Evolutionary conservation across 1,284 basidiomycete species (phyloP).

Genomic region (Ganoderma resinaceum): DNA sequence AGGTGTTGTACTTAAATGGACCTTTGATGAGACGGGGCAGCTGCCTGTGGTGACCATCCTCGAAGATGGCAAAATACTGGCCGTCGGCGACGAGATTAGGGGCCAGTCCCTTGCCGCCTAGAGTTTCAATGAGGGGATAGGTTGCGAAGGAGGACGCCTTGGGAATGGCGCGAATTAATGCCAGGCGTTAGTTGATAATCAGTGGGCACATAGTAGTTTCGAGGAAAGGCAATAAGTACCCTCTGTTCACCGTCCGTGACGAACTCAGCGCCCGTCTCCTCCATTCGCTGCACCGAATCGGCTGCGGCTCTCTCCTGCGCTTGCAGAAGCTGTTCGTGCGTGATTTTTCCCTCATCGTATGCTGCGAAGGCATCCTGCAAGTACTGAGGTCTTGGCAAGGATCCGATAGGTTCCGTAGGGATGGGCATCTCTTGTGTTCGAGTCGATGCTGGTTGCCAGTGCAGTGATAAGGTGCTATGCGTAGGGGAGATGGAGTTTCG

Average conservation of each 20-base stretch:
- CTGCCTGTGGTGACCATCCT: conserved; percentile 1
- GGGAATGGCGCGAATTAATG: not conserved
- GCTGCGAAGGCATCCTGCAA: not conserved
- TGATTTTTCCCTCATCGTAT: not conserved
- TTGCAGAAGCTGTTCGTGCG: not conserved
- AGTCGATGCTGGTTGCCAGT: not conserved
- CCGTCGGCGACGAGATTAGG: not conserved
- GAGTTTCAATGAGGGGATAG: not conserved
- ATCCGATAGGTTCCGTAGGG: not conserved
- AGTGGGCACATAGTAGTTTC: not conserved
- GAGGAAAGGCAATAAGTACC: not conserved
- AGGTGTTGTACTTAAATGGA: not conserved
- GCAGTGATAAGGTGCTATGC: not conserved
- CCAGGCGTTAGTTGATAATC: not conserved
- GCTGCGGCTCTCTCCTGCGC: not conserved
- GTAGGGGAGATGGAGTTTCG: not conserved
- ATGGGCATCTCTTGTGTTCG: not conserved
- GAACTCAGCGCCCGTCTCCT: not conserved
- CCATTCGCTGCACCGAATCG: not conserved
- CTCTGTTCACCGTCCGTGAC: not conserved
- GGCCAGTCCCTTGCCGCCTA: not conserved
- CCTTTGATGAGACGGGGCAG: not conserved
- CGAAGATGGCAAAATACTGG: not conserved
- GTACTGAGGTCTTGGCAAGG: conserved; percentile 1
- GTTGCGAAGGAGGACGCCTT: not conserved